Evolutionary conservation across 495 filamentous ascomycete species (phyloP).

Genomic region (Terfezia boudieri): DNA sequence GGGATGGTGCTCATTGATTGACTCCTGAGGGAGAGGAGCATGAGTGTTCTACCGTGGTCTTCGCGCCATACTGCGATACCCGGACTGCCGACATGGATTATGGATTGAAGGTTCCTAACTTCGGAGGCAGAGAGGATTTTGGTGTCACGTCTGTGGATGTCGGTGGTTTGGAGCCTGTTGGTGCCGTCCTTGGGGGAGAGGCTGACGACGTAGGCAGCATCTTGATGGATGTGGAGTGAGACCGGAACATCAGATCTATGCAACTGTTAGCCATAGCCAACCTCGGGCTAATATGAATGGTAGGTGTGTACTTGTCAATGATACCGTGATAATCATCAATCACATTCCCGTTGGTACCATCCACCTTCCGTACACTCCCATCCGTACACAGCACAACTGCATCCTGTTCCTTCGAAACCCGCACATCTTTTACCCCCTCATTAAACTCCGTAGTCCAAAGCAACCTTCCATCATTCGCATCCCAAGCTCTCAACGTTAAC

Average conservation of each 20-base stretch:
- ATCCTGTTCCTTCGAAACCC: constrained; percentile 60
- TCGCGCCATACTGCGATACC: constrained; percentile 11
- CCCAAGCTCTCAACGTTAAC: constrained; percentile 52
- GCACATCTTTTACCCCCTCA: constrained; percentile 48
- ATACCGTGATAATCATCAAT: constrained; percentile 14
- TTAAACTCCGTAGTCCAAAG: constrained; percentile 43
- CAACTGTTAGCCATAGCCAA: too few species aligned
- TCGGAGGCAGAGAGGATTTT: not conserved
- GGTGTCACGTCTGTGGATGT: not conserved
- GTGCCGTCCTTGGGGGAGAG: not conserved
- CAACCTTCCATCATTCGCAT: constrained; percentile 54
- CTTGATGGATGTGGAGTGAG: constrained; percentile 6
- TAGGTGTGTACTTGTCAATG: too few species aligned
- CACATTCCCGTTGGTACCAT: constrained; percentile 46
- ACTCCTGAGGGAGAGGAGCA: constrained; percentile 7
- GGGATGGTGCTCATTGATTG: constrained; percentile 1
- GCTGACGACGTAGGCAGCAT: constrained; percentile 2
- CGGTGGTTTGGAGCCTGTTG: not conserved
- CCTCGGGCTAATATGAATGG: too few species aligned
- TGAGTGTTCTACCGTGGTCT: constrained; percentile 6
- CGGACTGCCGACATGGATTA: not conserved
- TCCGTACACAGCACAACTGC: constrained; percentile 46
- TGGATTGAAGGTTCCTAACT: not conserved
- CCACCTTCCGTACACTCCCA: constrained; percentile 42
- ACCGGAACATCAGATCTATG: constrained; percentile 5